A percentile compares a stretch with the other conserved stretches of the same genome.
Conservation (phyloP, 2,329 filamentous ascomycete species). For the Endothia cerciana region DNA sequence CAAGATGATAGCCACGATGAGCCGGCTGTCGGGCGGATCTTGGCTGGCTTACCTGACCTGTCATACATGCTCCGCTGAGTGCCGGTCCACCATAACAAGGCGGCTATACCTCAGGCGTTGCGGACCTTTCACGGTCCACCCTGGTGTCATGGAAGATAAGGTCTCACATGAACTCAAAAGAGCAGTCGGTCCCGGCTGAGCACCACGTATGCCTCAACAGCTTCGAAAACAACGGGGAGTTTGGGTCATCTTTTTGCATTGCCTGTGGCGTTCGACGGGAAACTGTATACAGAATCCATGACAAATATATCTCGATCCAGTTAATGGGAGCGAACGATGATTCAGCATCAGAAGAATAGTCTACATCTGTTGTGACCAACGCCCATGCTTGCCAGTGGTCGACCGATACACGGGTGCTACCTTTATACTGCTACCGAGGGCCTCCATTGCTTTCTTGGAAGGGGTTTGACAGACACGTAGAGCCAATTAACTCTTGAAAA, state of each 20-base stretch:
- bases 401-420: not conserved
- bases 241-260: slow-evolving; percentile 19
- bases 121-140: not conserved
- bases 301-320: not conserved
- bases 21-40: slow-evolving; percentile 30
- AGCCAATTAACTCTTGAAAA: not conserved
- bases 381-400: not conserved
- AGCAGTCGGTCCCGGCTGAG: not conserved
- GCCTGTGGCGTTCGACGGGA: slow-evolving; percentile 20
- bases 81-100: not conserved
- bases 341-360: not conserved
- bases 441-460: not conserved
- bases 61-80: slow-evolving; percentile 41
- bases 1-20: slow-evolving; percentile 25
- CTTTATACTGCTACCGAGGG: not conserved
- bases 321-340: slow-evolving; percentile 6
- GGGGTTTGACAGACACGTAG: not conserved
- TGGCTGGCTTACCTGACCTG: slow-evolving; percentile 38
- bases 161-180: not conserved
- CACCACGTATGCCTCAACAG: not conserved
- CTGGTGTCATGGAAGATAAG: not conserved
- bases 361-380: not conserved
- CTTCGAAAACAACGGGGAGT: no score
- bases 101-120: not conserved
- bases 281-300: not conserved